Conservation (phyloP, 139 green algal species). For the Micractinium conductrix region DNA sequence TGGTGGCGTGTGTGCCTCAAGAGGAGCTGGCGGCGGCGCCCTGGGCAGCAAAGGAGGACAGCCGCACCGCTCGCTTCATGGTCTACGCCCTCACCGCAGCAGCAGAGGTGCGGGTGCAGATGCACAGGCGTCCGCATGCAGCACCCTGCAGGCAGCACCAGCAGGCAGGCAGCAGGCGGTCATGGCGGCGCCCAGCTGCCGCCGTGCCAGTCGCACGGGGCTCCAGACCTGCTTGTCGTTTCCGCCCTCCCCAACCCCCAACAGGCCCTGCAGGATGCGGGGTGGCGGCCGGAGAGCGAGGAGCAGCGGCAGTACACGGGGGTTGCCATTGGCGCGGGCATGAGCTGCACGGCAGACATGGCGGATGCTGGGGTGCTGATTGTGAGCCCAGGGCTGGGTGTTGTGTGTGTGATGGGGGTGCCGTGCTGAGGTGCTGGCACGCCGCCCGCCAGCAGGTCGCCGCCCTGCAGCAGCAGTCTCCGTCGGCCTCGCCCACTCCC, state of each 20-base stretch:
- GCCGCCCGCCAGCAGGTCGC: too few relatives aligned
- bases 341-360: slow-evolving; percentile 86
- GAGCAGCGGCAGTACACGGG: slow-evolving; percentile 62
- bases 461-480: too few relatives aligned
- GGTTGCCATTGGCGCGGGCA: slow-evolving; percentile 89
- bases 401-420: not conserved
- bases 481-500: not conserved
- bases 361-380: slow-evolving; percentile 72
- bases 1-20: slow-evolving; percentile 65
- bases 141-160: too few relatives aligned
- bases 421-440: not conserved
- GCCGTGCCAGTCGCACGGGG: too few relatives aligned
- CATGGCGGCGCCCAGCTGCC: too few relatives aligned
- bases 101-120: slow-evolving; percentile 50
- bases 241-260: too few relatives aligned
- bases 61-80: slow-evolving; percentile 57
- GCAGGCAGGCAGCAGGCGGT: too few relatives aligned
- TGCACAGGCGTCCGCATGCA: not conserved
- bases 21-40: slow-evolving; percentile 43
- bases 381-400: slow-evolving; percentile 11
- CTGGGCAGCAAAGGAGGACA: slow-evolving; percentile 20
- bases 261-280: slow-evolving; percentile 65
- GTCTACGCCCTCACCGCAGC: slow-evolving; percentile 61
- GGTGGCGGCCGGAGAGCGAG: slow-evolving; percentile 45
- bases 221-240: too few relatives aligned